Base-by-base conservation (phyloP, 2,329 filamentous ascomycete genomes). In the Colletotrichum sp. region DNA sequence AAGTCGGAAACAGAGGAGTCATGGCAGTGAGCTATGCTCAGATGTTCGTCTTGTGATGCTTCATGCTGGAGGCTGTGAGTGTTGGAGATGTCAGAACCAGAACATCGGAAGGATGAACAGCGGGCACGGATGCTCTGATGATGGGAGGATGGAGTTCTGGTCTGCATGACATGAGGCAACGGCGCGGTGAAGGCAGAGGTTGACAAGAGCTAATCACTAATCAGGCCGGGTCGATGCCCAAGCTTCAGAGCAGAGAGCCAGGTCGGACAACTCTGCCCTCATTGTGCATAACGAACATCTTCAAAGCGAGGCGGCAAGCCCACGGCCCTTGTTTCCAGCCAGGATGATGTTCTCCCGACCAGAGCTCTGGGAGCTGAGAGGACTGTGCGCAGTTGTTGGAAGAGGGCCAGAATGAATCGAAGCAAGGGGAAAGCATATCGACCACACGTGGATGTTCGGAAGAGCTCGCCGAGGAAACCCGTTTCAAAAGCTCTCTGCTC, bases 141-240 rank as follows among this genome's bases (percentile, higher is more conserved):
- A 73, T 73, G 69, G 26, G 64, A 64, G 34, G 32, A 73, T 75
- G 69, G 18, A 73, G 64, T 75, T 73, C 69, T 72, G 56, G 13
- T 64, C 48, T 75, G 73, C 73, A 75, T 75, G 64, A 38, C 58
- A 13, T 73, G 73, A 75, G 73, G 73, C 73, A 68, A 68, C 70
- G 70, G 69, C 58, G 70, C 48, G 38, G 32, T 56, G 24, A 30
- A 30, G 30, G 21, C 24, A 36, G 43, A 26, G 34, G 58, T 65
- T 34, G 70, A 75, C 24, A 66, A 38, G 26, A 48, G 38, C 32
- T 48, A 30, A 32, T 73, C 55, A 43, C 38, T 48, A 30, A 38
- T 68, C 43, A 30, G 55, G 24, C 55, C 12, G 24, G 16, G 34
- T 9, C 36, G 12, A 58, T 43, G 66, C 43, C 64, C 64, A 38